Evolutionary conservation across 495 filamentous ascomycete species (phyloP).

Genomic region (Platismatia glauca): DNA sequence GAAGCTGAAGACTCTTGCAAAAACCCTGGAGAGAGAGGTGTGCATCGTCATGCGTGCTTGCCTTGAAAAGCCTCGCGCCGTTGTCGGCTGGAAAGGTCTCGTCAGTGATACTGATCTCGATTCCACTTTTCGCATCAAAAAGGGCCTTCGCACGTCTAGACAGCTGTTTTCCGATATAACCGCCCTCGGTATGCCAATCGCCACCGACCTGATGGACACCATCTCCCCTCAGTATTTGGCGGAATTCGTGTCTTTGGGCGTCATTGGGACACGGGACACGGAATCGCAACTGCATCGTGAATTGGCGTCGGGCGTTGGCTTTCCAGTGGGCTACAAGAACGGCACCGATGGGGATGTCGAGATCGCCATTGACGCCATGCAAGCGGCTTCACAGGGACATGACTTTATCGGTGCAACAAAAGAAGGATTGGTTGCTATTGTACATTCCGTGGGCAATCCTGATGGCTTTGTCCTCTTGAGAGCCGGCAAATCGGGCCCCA

Average conservation of each 20-base stretch:
- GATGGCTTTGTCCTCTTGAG: constrained; percentile 95
- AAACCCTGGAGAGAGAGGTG: too few species aligned
- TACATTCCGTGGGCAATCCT: constrained; percentile 87
- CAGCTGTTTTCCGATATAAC: constrained; percentile 93
- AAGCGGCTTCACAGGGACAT: constrained; percentile 82
- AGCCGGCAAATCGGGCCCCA: constrained; percentile 85
- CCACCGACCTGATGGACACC: constrained; percentile 94
- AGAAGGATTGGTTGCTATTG: constrained; percentile 87
- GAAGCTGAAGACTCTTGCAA: constrained; percentile 62
- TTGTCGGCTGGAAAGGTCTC: constrained; percentile 97
- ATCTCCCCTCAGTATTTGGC: constrained; percentile 96
- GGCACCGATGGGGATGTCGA: constrained; percentile 86
- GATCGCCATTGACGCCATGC: constrained; percentile 91
- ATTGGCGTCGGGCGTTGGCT: constrained; percentile 81
- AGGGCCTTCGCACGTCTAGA: constrained; percentile 74
- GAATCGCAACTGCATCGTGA: constrained; percentile 93
- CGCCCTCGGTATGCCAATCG: constrained; percentile 85
- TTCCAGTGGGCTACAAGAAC: constrained; percentile 99
- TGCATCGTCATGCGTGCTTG: constrained; percentile 93
- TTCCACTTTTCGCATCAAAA: constrained; percentile 97
- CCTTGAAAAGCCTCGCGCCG: constrained; percentile 95
- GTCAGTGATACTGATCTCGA: constrained; percentile 99
- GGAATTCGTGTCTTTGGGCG: constrained; percentile 83
- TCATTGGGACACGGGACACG: constrained; percentile 88
- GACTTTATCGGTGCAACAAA: constrained; percentile 98